Evolutionary conservation across 1,284 basidiomycete species (phyloP).

Genomic region (Trametes versicolor): DNA sequence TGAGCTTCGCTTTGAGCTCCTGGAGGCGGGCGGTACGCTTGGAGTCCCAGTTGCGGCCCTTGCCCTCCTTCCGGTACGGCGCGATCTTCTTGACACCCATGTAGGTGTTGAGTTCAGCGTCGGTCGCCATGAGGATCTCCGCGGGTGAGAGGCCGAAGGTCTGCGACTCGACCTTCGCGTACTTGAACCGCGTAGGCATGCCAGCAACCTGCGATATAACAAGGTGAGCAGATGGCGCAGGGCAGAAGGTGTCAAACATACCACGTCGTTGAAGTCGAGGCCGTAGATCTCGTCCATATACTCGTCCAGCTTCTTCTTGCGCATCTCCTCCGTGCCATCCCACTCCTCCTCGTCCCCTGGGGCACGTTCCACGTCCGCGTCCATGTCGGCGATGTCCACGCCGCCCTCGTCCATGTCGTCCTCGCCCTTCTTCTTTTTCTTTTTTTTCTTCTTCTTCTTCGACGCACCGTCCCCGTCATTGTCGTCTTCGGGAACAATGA

Average conservation of each 20-base stretch:
- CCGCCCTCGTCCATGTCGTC: slow-evolving; percentile 55
- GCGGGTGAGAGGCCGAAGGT: slow-evolving; percentile 81
- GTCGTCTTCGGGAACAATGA: slow-evolving; percentile 54
- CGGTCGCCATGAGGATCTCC: slow-evolving; percentile 94
- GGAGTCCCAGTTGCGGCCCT: slow-evolving; percentile 64
- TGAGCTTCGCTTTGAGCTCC: slow-evolving; percentile 59
- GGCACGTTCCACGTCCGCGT: slow-evolving; percentile 64
- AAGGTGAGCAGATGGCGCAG: slow-evolving; percentile 11
- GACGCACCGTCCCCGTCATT: slow-evolving; percentile 61
- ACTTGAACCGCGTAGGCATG: slow-evolving; percentile 94
- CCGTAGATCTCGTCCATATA: slow-evolving; percentile 93
- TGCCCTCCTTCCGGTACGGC: slow-evolving; percentile 77
- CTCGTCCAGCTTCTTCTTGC: slow-evolving; percentile 80
- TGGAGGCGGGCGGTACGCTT: slow-evolving; percentile 75
- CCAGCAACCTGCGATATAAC: slow-evolving; percentile 75
- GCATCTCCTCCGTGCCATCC: slow-evolving; percentile 90
- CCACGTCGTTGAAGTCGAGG: slow-evolving; percentile 96
- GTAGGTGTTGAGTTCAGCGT: slow-evolving; percentile 93
- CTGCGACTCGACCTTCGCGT: slow-evolving; percentile 77
- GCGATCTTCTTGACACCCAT: slow-evolving; percentile 91
- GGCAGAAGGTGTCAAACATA: slow-evolving; percentile 50
- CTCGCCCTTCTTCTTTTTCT: slow-evolving; percentile 46
- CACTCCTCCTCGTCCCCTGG: slow-evolving; percentile 71
- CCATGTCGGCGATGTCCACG: slow-evolving; percentile 77
- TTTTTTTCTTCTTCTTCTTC: slow-evolving; percentile 63